phyloP scores from a whole-genome alignment of 768 basidiomycete genomes.

The Tylopilus rubrobrunneus region DNA sequence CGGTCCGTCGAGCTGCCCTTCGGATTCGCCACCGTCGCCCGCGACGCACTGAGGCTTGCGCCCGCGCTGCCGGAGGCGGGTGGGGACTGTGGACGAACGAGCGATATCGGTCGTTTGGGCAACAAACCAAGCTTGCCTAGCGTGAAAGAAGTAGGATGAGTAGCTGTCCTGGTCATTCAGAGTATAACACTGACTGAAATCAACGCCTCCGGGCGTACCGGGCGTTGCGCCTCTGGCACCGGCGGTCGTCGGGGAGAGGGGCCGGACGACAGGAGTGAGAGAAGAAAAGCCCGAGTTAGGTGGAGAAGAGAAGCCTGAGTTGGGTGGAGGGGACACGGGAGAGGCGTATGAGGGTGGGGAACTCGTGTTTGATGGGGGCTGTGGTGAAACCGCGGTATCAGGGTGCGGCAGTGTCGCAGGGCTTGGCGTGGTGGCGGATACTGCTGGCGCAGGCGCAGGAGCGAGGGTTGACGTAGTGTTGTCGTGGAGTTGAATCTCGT shows the following conservation, averaged over 20 bases:
- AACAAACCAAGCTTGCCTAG: constrained; percentile 66
- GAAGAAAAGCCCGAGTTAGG: neutral
- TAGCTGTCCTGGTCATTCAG: too few species aligned
- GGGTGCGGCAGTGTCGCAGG: neutral
- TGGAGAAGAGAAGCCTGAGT: too few species aligned
- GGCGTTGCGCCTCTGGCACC: constrained; percentile 10
- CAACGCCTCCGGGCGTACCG: constrained; percentile 19
- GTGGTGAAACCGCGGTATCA: neutral
- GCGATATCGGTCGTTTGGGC: constrained; percentile 71
- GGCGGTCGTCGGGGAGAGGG: constrained; percentile 8
- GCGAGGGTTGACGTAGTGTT: neutral
- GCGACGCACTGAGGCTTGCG: neutral
- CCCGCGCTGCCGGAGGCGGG: constrained; percentile 14
- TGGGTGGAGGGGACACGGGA: constrained; percentile 1
- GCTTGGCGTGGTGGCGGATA: neutral
- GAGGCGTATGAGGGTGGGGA: constrained; percentile 7
- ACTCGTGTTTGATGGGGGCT: neutral
- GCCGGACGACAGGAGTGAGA: neutral
- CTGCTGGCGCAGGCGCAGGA: neutral
- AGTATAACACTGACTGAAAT: constrained; percentile 28
- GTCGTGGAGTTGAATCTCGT: constrained; percentile 13
- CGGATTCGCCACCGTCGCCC: constrained; percentile 6
- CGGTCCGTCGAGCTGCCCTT: constrained; percentile 29
- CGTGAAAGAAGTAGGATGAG: neutral
- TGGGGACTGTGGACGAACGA: constrained; percentile 33